Evolutionary conservation across 2,329 filamentous ascomycete species (phyloP).

Genomic region (Fusarium floridanum): DNA sequence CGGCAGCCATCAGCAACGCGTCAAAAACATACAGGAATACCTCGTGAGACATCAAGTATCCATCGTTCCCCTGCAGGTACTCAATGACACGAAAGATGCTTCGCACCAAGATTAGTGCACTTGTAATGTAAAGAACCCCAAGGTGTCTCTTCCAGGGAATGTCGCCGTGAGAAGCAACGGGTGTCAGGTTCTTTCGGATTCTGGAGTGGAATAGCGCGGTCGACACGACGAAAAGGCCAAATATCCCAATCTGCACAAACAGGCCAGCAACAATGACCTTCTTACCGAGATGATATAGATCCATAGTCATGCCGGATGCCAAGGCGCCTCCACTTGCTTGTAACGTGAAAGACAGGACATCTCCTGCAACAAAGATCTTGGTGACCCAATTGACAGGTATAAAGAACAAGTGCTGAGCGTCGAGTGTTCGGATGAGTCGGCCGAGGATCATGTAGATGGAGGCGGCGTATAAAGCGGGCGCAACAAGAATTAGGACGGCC

Average conservation of each 20-base stretch:
- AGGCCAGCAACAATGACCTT: constrained; percentile 65
- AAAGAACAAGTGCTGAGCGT: background rate
- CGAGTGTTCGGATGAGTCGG: background rate
- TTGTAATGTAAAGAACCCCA: constrained; percentile 34
- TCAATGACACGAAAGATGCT: constrained; percentile 57
- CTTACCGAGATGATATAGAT: constrained; percentile 48
- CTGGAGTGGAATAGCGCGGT: constrained; percentile 58
- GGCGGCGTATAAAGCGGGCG: constrained; percentile 7
- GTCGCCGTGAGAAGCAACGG: background rate
- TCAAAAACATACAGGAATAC: constrained; percentile 52
- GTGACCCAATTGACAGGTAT: constrained; percentile 31
- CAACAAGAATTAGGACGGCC: constrained; percentile 6
- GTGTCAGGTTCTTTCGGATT: constrained; percentile 6
- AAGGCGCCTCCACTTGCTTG: constrained; percentile 23
- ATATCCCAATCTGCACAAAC: constrained; percentile 65
- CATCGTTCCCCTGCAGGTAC: constrained; percentile 52
- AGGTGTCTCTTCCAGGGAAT: constrained; percentile 50
- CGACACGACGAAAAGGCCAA: constrained; percentile 64
- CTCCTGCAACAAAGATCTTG: constrained; percentile 31
- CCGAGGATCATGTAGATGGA: constrained; percentile 8
- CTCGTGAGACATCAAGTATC: constrained; percentile 50
- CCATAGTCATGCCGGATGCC: constrained; percentile 46
- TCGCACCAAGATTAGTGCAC: constrained; percentile 54
- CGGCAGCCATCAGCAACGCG: constrained; percentile 49
- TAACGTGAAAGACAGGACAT: constrained; percentile 24